Conservation (phyloP, 2,329 filamentous ascomycete genomes). For the Botrytis tulipae region DNA sequence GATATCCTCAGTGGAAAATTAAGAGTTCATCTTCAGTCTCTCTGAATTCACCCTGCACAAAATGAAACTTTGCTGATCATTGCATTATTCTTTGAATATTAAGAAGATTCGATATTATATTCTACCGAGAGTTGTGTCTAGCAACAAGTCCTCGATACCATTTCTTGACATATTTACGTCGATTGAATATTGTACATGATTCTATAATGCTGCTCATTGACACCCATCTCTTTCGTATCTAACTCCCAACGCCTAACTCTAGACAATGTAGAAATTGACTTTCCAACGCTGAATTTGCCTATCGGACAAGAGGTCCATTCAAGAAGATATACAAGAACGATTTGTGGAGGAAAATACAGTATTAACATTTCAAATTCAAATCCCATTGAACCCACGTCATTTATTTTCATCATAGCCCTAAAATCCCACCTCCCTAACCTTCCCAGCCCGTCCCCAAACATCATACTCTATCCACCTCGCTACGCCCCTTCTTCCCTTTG, state of each 20-base stretch:
- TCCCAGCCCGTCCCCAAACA: conserved; percentile 42
- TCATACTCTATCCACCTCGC: conserved; percentile 89
- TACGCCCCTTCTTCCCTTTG: conserved; percentile 64
- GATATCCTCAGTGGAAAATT: neutral
- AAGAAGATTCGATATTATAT: neutral
- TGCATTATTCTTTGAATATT: neutral
- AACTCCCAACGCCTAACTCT: neutral
- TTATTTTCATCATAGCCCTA: conserved; percentile 19
- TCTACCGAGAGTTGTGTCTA: neutral
- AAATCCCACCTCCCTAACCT: conserved; percentile 36
- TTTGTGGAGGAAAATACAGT: neutral
- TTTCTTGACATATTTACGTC: neutral
- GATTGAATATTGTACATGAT: neutral
- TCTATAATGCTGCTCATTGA: neutral
- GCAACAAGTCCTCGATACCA: neutral
- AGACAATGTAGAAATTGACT: neutral
- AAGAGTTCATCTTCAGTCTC: neutral
- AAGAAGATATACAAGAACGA: neutral
- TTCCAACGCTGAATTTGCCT: neutral
- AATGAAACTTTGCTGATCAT: neutral
- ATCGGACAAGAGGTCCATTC: neutral
- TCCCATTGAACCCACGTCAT: neutral
- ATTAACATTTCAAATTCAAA: neutral
- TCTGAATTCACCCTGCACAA: neutral
- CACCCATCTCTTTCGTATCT: neutral